Evolutionary conservation across 306 rosid species (phyloP).

Genomic region (Begonia loranthoides): DNA sequence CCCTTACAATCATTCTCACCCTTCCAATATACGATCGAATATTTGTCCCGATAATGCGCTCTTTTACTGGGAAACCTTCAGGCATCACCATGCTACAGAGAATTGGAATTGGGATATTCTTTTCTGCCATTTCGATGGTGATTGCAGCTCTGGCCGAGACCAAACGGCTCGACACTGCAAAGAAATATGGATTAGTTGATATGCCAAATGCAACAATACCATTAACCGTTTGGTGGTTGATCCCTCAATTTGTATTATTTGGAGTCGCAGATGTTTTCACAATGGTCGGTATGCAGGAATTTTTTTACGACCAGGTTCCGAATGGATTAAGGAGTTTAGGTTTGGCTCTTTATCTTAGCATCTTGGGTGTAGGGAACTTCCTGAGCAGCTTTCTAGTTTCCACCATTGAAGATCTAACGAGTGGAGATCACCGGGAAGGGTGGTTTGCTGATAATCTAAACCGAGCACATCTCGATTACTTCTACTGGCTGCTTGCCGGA

Average conservation of each 20-base stretch:
- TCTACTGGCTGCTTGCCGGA: constrained; percentile 47
- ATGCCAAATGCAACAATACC: constrained; percentile 36
- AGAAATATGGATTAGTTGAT: constrained; percentile 38
- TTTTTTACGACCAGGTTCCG: constrained; percentile 71
- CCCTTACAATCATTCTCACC: constrained; percentile 17
- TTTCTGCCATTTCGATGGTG: constrained; percentile 26
- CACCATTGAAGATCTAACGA: constrained; percentile 16
- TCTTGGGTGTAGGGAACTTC: constrained; percentile 51
- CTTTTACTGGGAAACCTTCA: constrained; percentile 32
- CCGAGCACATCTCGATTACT: constrained; percentile 61
- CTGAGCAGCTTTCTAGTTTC: constrained; percentile 52
- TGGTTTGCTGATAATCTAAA: constrained; percentile 63
- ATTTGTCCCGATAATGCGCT: constrained; percentile 37
- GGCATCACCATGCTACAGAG: constrained; percentile 68
- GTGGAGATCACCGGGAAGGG: constrained; percentile 20
- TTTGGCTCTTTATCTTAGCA: constrained; percentile 45
- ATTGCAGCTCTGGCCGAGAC: constrained; percentile 47
- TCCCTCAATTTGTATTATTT: constrained; percentile 46
- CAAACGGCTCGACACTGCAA: constrained; percentile 42
- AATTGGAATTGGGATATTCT: constrained; percentile 49
- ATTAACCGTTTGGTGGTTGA: constrained; percentile 68
- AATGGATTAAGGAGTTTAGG: constrained; percentile 56
- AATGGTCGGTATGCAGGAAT: constrained; percentile 66
- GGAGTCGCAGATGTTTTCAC: constrained; percentile 48
- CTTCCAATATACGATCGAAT: constrained; percentile 42